Base-by-base conservation (phyloP, 139 green algal species). In the Gonium pectorale region DNA sequence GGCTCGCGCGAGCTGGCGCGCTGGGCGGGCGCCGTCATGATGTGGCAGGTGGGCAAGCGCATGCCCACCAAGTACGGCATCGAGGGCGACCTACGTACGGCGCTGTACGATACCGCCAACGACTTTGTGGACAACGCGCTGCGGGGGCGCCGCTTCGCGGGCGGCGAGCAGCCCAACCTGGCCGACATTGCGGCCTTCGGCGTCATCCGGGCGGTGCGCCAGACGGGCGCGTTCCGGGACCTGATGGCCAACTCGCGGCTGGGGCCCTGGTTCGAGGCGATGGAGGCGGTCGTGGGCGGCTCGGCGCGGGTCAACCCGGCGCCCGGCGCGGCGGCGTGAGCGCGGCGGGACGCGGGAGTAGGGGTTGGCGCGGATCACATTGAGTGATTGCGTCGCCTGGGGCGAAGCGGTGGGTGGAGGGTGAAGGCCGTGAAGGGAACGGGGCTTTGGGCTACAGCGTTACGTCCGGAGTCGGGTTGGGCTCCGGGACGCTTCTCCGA, bases 31-130 rank as follows among this genome's bases (percentile, higher is more conserved):
- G 92, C 95, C 6, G 79, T 92, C 26, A 92, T 97, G 52, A 98
- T 98, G 96, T 98, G 92, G 92, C 82, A 89, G 64, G 88, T 97
- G 31, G 88, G 88, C 40, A 93, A 94, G 75, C 62, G 81, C 52
- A 93, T 98, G 89, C 96, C 96, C 22, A 96, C 95, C 84, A 98
- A 98, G 90, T 98, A 99, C 90, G 81, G 87, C 81, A 97, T 99
- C 69, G 83, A 95, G 43, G 96, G 97, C 1, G 95, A 98, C 51
- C 83, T 95, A 49, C 86, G 97, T 1, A 80, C 94, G 38, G 91
- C 87, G 41, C 83, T 99, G 38, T 98, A 97, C 85, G 62, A 86
- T 35, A 66, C 66, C 29, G 85, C 54, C 71, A 85, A 94, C 70
- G 64, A 89, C 54, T 90, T 91, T 59, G 86, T 92, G 43, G 91